Evolutionary conservation across 2,329 filamentous ascomycete species (phyloP).

Genomic region (Aspergillus udagawae): DNA sequence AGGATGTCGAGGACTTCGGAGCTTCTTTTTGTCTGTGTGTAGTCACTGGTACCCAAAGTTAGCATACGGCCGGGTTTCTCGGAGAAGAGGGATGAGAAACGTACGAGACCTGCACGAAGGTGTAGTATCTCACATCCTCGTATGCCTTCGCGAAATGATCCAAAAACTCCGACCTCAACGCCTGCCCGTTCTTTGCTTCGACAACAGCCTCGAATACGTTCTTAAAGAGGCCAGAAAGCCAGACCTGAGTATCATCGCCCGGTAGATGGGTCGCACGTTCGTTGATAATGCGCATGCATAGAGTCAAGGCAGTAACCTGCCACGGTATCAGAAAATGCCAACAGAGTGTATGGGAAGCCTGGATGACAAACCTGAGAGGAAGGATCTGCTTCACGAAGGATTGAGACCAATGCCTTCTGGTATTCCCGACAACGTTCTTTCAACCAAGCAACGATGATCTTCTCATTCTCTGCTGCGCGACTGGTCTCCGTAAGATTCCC

Average conservation of each 20-base stretch:
- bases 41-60: slow-evolving; percentile 26
- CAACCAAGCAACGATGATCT: slow-evolving; percentile 72
- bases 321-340: slow-evolving; percentile 9
- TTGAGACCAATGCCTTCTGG: slow-evolving; percentile 56
- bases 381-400: slow-evolving; percentile 59
- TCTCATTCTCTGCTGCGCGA: slow-evolving; percentile 66
- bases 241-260: slow-evolving; percentile 61
- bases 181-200: slow-evolving; percentile 52
- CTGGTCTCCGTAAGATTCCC: slow-evolving; percentile 66
- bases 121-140: slow-evolving; percentile 81
- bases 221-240: slow-evolving; percentile 64
- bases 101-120: slow-evolving; percentile 70
- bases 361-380: slow-evolving; percentile 44
- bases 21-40: slow-evolving; percentile 25
- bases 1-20: slow-evolving; percentile 31
- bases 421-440: slow-evolving; percentile 71
- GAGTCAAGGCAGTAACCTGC: slow-evolving; percentile 65
- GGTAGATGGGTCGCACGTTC: slow-evolving; percentile 65
- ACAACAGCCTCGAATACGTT: slow-evolving; percentile 63
- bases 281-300: slow-evolving; percentile 81
- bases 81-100: slow-evolving; percentile 26
- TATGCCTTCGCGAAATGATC: slow-evolving; percentile 74
- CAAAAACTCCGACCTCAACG: slow-evolving; percentile 67
- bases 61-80: neutral
- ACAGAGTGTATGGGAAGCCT: neutral